Conservation (phyloP, 768 basidiomycete genomes). For the Fomitopsis pulvina region DNA sequence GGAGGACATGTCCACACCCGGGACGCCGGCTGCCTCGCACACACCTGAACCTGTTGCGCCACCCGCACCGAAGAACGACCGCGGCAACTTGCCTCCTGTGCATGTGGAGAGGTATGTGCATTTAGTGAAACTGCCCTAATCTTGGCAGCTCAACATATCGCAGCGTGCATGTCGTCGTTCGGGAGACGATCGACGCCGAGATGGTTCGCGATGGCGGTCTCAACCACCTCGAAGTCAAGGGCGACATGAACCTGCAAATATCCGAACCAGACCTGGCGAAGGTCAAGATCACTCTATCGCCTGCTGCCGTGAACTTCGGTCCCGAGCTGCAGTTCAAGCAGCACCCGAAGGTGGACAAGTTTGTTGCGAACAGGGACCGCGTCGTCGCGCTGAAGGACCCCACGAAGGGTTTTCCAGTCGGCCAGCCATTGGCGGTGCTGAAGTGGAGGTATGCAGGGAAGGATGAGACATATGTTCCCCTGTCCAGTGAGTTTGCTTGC, state of each 20-base stretch:
- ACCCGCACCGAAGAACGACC: conserved; percentile 40
- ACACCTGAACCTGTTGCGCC: conserved; percentile 35
- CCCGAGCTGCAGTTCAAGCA: conserved; percentile 90
- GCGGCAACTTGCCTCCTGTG: conserved; percentile 70
- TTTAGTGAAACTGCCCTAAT: neutral
- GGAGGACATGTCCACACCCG: conserved; percentile 45
- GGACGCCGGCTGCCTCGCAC: conserved; percentile 42
- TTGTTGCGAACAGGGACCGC: conserved; percentile 58
- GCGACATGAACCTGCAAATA: conserved; percentile 90
- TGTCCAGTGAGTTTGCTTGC: conserved; percentile 66
- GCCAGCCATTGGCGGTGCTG: conserved; percentile 79
- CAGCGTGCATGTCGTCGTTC: conserved; percentile 83
- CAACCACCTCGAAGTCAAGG: conserved; percentile 85
- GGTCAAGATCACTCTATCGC: conserved; percentile 59
- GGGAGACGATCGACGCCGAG: conserved; percentile 75
- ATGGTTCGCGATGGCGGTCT: conserved; percentile 89
- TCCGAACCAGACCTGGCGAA: conserved; percentile 68
- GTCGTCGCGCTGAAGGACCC: conserved; percentile 81
- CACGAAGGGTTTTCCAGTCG: conserved; percentile 78
- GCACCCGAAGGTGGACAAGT: conserved; percentile 91
- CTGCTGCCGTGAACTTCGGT: conserved; percentile 50
- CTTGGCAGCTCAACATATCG: neutral
- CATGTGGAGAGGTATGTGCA: conserved; percentile 60
- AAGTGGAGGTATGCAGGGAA: conserved; percentile 90
- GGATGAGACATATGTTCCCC: conserved; percentile 86